These are phyloP conservation scores for Chrysosporium queenslandicum DNA, from an alignment of 2,329 filamentous ascomycete species.

Conservation along the genomic window DNA sequence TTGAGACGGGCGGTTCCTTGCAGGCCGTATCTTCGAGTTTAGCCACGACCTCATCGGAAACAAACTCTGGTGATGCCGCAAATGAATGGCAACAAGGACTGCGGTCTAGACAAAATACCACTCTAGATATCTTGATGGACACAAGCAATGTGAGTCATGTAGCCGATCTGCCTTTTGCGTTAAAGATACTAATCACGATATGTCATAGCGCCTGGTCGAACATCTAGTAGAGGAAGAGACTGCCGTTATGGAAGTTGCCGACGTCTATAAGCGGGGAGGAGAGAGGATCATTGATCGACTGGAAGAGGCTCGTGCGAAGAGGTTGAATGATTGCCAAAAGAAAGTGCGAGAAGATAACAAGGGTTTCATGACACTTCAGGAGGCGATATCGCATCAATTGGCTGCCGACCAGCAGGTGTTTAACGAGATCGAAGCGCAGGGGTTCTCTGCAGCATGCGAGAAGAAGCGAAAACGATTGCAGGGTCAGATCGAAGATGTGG, in stretches of 20 bases:
- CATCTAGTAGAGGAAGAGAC: conserved; percentile 41
- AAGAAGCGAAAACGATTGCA: not conserved
- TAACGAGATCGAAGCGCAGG: not conserved
- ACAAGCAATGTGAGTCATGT: conserved; percentile 25
- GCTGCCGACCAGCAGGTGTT: conserved; percentile 20
- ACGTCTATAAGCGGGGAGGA: conserved; percentile 38
- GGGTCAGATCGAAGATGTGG: not conserved
- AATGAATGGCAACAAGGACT: not conserved
- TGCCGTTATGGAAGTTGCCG: conserved; percentile 36
- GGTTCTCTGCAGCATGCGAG: not conserved
- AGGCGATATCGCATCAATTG: conserved; percentile 25
- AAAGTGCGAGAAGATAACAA: conserved; percentile 24
- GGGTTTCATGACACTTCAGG: conserved; percentile 24
- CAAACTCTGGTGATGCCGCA: not conserved
- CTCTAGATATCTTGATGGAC: conserved; percentile 22
- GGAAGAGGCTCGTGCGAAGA: conserved; percentile 31
- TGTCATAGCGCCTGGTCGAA: conserved; percentile 32
- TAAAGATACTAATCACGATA: conserved; percentile 1
- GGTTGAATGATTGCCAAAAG: conserved; percentile 27
- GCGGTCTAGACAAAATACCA: conserved; percentile 11
- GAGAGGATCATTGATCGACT: conserved; percentile 37
- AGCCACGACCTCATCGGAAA: not conserved
- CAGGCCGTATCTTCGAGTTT: not conserved
- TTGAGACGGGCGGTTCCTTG: not conserved
- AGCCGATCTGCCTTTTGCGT: not conserved